A percentile compares a stretch with the other conserved stretches of the same genome.
Evolutionary conservation across 768 basidiomycete species (phyloP).

Genomic region (Kwoniella pini): DNA sequence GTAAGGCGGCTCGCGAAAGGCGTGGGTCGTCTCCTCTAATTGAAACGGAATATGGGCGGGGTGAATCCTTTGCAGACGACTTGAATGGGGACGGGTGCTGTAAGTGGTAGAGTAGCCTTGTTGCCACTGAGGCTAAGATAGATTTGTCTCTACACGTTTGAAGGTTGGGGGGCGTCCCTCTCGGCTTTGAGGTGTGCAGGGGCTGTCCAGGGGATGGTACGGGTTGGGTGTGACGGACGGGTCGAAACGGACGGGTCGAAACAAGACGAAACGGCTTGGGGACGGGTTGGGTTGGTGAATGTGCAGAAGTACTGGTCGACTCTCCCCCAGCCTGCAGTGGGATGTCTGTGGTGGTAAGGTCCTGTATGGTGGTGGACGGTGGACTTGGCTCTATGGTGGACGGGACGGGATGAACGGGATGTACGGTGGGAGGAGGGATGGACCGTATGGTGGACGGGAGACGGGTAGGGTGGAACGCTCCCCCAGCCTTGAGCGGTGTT

Average conservation of each 20-base stretch:
- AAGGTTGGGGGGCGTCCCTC: constrained; percentile 12
- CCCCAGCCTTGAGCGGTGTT: neutral
- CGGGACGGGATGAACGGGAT: neutral
- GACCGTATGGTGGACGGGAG: neutral
- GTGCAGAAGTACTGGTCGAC: constrained; percentile 13
- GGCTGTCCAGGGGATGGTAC: neutral
- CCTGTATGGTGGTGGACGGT: neutral
- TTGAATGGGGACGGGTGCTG: constrained; percentile 69
- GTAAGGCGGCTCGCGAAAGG: constrained; percentile 60
- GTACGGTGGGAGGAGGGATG: neutral
- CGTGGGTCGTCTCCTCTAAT: constrained; percentile 59
- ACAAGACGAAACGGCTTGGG: neutral
- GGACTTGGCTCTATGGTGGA: no score
- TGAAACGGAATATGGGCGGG: constrained; percentile 64
- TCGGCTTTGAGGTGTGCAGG: neutral
- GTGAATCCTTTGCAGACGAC: constrained; percentile 78
- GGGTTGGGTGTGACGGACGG: neutral
- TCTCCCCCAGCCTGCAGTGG: constrained; percentile 32
- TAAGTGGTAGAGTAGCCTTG: constrained; percentile 77
- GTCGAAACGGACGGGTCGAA: neutral
- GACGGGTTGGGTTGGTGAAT: neutral
- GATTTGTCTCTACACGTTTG: constrained; percentile 60
- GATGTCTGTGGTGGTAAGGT: neutral
- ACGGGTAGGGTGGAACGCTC: constrained; percentile 1
- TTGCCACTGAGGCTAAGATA: constrained; percentile 73